These are phyloP conservation scores for Ulota crispa DNA, from an alignment of 225 moss, liverwort and hornwort species.

Conservation along the genomic window DNA sequence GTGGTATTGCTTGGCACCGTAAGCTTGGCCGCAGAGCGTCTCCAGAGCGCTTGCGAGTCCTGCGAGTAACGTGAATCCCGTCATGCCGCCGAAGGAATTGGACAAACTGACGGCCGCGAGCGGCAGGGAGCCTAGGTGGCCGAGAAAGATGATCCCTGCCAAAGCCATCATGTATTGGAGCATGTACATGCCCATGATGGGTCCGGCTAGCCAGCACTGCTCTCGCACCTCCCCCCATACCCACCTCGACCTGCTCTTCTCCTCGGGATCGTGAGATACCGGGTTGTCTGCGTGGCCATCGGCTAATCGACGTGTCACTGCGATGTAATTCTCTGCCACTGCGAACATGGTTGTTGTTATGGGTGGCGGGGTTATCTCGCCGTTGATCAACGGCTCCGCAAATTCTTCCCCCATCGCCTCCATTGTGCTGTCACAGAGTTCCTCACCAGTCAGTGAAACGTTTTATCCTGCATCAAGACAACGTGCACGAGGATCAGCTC, in stretches of 20 bases:
- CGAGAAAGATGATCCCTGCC: constrained; percentile 29
- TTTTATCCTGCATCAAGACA: neutral
- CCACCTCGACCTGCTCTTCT: constrained; percentile 31
- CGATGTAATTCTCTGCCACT: constrained; percentile 36
- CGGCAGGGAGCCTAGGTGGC: constrained; percentile 44
- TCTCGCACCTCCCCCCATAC: constrained; percentile 47
- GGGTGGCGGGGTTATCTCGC: constrained; percentile 24
- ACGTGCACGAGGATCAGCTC: neutral
- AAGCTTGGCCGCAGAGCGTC: constrained; percentile 58
- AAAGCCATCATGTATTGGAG: constrained; percentile 34
- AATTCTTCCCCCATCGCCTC: constrained; percentile 40
- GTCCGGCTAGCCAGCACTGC: constrained; percentile 52
- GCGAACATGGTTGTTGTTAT: constrained; percentile 27
- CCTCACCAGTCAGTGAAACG: no score
- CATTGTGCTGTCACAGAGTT: no score
- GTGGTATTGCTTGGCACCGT: constrained; percentile 54
- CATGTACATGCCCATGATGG: constrained; percentile 50
- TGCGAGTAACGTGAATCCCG: constrained; percentile 27
- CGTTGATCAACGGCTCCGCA: constrained; percentile 40
- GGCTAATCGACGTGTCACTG: constrained; percentile 30
- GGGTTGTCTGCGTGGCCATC: constrained; percentile 31
- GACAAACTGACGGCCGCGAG: constrained; percentile 37
- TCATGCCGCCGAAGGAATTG: constrained; percentile 38
- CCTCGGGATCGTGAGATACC: constrained; percentile 24
- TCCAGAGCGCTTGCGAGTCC: constrained; percentile 48